Percentiles rank a stretch among this genome's conserved stretches.
phyloP scores from a whole-genome alignment of 805 yeast genomes.

The Candida boleticola region DNA sequence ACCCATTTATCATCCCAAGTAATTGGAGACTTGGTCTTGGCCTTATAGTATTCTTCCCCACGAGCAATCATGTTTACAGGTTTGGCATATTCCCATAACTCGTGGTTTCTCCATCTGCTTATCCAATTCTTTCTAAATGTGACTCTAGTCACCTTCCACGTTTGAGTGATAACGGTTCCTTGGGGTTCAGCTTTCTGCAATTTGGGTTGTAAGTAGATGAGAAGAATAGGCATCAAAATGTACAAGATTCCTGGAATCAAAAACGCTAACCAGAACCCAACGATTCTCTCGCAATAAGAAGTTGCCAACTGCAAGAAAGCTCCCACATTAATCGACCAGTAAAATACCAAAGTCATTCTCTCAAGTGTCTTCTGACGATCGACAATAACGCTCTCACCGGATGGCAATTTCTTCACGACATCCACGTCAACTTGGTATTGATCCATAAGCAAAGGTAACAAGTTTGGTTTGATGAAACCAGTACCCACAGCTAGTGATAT shows the following conservation, averaged over 20 bases:
- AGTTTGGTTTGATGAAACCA: constrained; percentile 54
- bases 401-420: constrained; percentile 65
- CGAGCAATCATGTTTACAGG: constrained; percentile 43
- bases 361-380: constrained; percentile 44
- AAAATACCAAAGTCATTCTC: constrained; percentile 45
- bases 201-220: constrained; percentile 23
- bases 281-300: constrained; percentile 47
- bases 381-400: constrained; percentile 60
- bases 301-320: constrained; percentile 53
- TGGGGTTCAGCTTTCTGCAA: constrained; percentile 32
- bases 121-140: constrained; percentile 43
- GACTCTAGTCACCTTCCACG: constrained; percentile 39
- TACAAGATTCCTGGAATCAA: constrained; percentile 41
- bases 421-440: constrained; percentile 53
- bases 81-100: constrained; percentile 50
- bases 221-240: constrained; percentile 28
- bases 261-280: too few relatives aligned
- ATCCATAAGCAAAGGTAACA: constrained; percentile 48
- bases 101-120: constrained; percentile 35
- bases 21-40: constrained; percentile 25
- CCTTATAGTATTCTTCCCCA: constrained; percentile 36
- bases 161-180: constrained; percentile 48
- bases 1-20: constrained; percentile 48
- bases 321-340: constrained; percentile 56
- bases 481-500: constrained; percentile 44